Evolutionary conservation across 805 yeast species (phyloP), one percentile per base, ranked within the genome.

Genomic region (Komagataella populi): DNA sequence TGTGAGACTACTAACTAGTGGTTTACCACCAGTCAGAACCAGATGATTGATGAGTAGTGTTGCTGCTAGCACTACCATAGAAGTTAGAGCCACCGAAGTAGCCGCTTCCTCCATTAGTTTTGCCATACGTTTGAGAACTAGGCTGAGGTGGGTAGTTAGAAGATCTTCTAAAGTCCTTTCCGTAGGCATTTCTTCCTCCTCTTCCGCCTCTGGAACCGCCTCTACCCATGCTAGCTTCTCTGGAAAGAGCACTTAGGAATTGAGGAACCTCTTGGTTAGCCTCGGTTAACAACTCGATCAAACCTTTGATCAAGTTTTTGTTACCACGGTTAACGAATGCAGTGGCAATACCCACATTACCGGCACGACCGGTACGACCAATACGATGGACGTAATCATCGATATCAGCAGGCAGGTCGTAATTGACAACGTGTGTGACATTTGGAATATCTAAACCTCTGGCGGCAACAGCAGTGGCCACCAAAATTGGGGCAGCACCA

Each of bases 311-410:
- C 62, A 95, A 77, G 65, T 89, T 89, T 65, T 78, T 81, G 81
- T 89, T 93, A 68, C 84, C 85, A 74, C 98, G 86, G 84, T 93
- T 93, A 74, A 93, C 87, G 77, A 93, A 93, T 50, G 99, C 96
- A 59, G 97, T 90, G 58, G 99, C 97, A 62, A 87, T 77, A 86
- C 99, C 99, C 56, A 85, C 83, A 76, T 93, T 93, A 80, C 99
- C 99, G 63, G 99, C 99, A 83, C 99, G 93, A 73, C 99, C 99
- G 65, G 99, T 93, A 83, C 99, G 91, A 81, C 99, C 99, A 67
- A 93, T 93, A 77, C 99, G 87, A 77, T 93, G 99, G 54, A 93
- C 99, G 67, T 93, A 93, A 72, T 93, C 99, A 70, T 93, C 99
- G 64, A 93, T 86, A 70, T 93, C 98, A 66, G 84, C 76, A 69